Conservation (phyloP, 2,329 filamentous ascomycete species). For the Byssothecium circinans region DNA sequence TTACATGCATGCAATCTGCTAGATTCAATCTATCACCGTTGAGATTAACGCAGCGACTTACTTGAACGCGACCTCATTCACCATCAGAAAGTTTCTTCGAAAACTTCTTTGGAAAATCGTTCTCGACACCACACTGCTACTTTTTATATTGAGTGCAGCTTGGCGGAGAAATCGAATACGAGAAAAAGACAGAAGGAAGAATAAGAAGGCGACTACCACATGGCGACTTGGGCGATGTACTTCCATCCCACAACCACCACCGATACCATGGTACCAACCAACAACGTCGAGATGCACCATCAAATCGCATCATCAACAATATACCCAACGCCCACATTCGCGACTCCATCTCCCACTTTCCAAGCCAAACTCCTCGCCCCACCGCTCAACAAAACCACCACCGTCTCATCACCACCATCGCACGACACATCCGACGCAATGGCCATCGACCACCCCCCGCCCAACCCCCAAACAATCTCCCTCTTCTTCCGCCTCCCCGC, state of each 20-base stretch:
- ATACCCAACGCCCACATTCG: neutral
- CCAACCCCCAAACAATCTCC: constrained; percentile 16
- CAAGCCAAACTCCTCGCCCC: neutral
- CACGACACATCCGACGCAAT: constrained; percentile 15
- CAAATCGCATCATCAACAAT: neutral
- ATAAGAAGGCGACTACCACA: neutral
- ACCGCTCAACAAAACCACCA: neutral
- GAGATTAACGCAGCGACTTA: too few species aligned
- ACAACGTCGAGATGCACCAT: neutral
- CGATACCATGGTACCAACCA: too few species aligned
- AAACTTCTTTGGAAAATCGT: too few species aligned
- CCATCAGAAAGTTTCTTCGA: too few species aligned
- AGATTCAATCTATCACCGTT: too few species aligned
- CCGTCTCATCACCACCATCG: constrained; percentile 18
- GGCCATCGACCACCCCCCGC: neutral
- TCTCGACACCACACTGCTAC: too few species aligned
- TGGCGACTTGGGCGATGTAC: constrained; percentile 10
- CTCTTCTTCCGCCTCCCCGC: constrained; percentile 54
- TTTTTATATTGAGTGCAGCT: too few species aligned
- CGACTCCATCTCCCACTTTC: neutral
- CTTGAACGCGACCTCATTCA: too few species aligned
- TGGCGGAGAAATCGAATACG: neutral
- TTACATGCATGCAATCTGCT: too few species aligned
- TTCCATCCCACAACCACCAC: constrained; percentile 2
- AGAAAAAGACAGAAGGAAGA: neutral